Evolutionary conservation across 2,329 filamentous ascomycete genomes (phyloP).

Genomic region (Fonsecaea multimorphosa): DNA sequence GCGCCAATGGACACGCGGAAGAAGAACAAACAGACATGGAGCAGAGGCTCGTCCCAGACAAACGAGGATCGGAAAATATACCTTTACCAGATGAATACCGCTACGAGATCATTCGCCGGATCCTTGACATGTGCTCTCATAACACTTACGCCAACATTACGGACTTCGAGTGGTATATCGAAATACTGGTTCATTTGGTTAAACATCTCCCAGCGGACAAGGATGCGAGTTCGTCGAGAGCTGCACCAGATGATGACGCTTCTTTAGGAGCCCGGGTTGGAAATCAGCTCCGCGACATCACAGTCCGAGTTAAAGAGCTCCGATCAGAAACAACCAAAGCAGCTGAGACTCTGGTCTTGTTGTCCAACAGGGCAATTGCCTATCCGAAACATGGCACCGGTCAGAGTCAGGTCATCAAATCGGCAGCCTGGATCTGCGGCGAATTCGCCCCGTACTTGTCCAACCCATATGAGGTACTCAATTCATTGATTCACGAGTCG

Average conservation of each 20-base stretch:
- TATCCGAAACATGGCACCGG: slow-evolving; percentile 59
- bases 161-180: slow-evolving; percentile 98
- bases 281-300: slow-evolving; percentile 83
- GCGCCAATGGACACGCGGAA: slow-evolving; percentile 43
- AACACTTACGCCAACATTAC: slow-evolving; percentile 84
- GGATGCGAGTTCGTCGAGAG: slow-evolving; percentile 24
- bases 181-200: slow-evolving; percentile 80
- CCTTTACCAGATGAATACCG: slow-evolving; percentile 86
- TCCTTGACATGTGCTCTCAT: slow-evolving; percentile 86
- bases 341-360: slow-evolving; percentile 73
- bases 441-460: slow-evolving; percentile 80
- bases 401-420: slow-evolving; percentile 70
- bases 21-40: slow-evolving; percentile 59
- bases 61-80: slow-evolving; percentile 57
- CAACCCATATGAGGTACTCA: slow-evolving; percentile 73
- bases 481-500: slow-evolving; percentile 72
- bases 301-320: slow-evolving; percentile 87
- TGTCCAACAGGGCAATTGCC: slow-evolving; percentile 64
- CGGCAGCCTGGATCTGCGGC: slow-evolving; percentile 83
- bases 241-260: slow-evolving; percentile 34
- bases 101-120: slow-evolving; percentile 78
- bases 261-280: slow-evolving; percentile 65
- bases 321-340: slow-evolving; percentile 80
- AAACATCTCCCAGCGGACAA: slow-evolving; percentile 36
- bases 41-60: slow-evolving; percentile 61